Base-by-base conservation (phyloP, 2,329 filamentous ascomycete genomes). In the Dactylella cylindrospora region DNA sequence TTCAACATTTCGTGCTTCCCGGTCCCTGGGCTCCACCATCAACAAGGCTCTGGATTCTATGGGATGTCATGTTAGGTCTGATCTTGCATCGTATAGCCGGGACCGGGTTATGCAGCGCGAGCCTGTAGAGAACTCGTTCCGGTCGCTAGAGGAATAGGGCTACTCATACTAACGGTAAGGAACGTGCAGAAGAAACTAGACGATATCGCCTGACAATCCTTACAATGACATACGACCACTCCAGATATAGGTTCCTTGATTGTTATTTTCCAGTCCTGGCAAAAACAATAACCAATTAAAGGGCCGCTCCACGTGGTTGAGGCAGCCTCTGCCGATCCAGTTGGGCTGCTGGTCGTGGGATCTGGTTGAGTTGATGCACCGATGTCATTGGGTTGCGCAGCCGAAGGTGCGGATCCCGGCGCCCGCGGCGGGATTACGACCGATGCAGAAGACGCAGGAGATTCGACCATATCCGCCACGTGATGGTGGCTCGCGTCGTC, bases 121-220 rank as follows among this genome's bases (percentile, higher is more conserved):
- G 35, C 36, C 22, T 33, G 36, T 20, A 36, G 32, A 40, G 35
- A 19, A 35, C 19, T 33, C 35, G 31, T 33, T 36, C n/a, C n/a
- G n/a, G n/a, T n/a, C n/a, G n/a, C n/a, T n/a, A n/a, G 43, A 40
- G 46, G 53, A 25, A 45, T 59, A 29, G 55, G 47, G 39, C 29
- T 35, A 44, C 46, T 40, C 59, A 33, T 64, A 64, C 59, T 64
- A 40, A 57, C 59, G 50, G 59, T 64, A n/a, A 64, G 45, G 59
- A 57, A 64, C 41, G 51, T 64, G 33, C 51, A 64, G 45, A 64
- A 64, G 52, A 64, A 64, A 32, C 59, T 64, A 20, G 59, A 64
- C n/a, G 59, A 64, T 64, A 64, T 64, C 52, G 59, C 59, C 59
- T 64, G 59, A 57, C 51, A 64, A 57, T 64, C 59, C 59, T 55